phyloP scores from a whole-genome alignment of 148 eudicot genomes.

The Fagopyrum esculentum region DNA sequence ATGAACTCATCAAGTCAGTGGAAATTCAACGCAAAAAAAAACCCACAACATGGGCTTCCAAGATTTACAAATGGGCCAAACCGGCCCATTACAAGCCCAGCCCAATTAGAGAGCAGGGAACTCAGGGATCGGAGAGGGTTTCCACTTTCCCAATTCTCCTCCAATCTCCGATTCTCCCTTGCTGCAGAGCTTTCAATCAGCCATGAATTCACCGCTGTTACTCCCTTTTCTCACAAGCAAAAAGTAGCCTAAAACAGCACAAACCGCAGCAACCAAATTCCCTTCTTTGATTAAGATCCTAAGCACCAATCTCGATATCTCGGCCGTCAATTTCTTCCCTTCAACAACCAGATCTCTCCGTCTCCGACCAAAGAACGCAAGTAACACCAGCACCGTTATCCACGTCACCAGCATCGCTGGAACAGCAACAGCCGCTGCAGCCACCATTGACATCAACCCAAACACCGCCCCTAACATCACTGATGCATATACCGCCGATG shows the following conservation, averaged over 20 bases:
- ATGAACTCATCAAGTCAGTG: background rate
- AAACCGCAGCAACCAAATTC: slow-evolving; percentile 45
- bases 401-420: slow-evolving; percentile 47
- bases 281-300: slow-evolving; percentile 46
- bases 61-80: background rate
- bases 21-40: background rate
- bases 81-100: slow-evolving; percentile 1
- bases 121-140: background rate
- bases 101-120: background rate
- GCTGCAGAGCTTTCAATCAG: slow-evolving; percentile 2
- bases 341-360: slow-evolving; percentile 32
- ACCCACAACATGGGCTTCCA: background rate
- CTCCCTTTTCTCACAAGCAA: slow-evolving; percentile 24
- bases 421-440: slow-evolving; percentile 41
- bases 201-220: background rate
- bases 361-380: slow-evolving; percentile 37
- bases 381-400: slow-evolving; percentile 40
- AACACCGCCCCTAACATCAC: slow-evolving; percentile 37
- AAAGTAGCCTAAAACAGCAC: slow-evolving; percentile 52
- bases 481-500: slow-evolving; percentile 47
- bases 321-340: slow-evolving; percentile 47
- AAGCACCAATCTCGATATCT: slow-evolving; percentile 23
- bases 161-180: background rate
- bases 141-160: slow-evolving; percentile 12
- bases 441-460: slow-evolving; percentile 47